Evolutionary conservation across 2,329 filamentous ascomycete species (phyloP).

Genomic region (Biscogniauxia mediterranea): DNA sequence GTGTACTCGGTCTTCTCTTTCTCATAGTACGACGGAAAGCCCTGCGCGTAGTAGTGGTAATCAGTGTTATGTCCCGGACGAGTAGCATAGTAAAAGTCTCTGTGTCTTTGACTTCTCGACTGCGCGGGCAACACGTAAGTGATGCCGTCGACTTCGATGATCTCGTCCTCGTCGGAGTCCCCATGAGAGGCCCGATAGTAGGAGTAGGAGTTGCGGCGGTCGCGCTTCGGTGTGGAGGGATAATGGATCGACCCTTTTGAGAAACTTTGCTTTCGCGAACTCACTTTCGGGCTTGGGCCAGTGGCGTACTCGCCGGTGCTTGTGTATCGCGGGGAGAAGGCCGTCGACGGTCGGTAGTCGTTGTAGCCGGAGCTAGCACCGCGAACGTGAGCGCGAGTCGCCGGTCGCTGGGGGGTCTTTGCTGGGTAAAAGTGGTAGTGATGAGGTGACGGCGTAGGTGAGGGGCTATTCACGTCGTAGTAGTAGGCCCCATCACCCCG

Average conservation of each 20-base stretch:
- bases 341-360: conserved; percentile 44
- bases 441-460: conserved; percentile 56
- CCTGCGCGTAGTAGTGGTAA: conserved; percentile 56
- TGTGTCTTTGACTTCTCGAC: conserved; percentile 39
- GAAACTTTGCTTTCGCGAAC: conserved; percentile 44
- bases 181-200: conserved; percentile 60
- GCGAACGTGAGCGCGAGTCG: conserved; percentile 52
- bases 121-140: conserved; percentile 53
- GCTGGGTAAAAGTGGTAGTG: conserved; percentile 47
- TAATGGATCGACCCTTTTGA: conserved; percentile 40
- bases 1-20: conserved; percentile 42
- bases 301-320: conserved; percentile 63
- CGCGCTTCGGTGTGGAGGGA: conserved; percentile 41
- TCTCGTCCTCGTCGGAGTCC: conserved; percentile 65
- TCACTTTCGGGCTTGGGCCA: conserved; percentile 56
- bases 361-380: conserved; percentile 42
- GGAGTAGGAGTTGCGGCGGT: conserved; percentile 57
- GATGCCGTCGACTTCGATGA: conserved; percentile 52
- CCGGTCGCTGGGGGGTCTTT: conserved; percentile 51
- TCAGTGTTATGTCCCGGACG: conserved; percentile 58
- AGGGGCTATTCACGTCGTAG: conserved; percentile 52
- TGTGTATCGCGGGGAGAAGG: conserved; percentile 61
- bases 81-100: conserved; percentile 41
- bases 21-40: conserved; percentile 35
- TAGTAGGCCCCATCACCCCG: conserved; percentile 46